Conservation (phyloP, 805 yeast genomes). For the Candida morakotiae region DNA sequence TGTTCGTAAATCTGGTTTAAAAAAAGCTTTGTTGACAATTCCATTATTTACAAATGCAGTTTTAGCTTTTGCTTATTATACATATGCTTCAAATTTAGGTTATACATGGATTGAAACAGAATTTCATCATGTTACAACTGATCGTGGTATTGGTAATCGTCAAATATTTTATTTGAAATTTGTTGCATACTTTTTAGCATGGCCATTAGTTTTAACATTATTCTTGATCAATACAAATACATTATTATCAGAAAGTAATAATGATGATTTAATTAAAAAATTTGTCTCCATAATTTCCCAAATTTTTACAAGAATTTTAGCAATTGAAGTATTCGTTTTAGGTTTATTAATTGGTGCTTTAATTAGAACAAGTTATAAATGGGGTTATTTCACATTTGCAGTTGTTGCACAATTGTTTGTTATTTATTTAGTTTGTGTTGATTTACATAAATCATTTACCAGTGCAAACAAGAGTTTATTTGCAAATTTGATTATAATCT, state of each 20-base stretch:
- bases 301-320: constrained; percentile 38
- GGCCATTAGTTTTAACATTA: constrained; percentile 41
- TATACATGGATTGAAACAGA: constrained; percentile 45
- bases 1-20: constrained; percentile 21
- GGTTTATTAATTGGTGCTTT: constrained; percentile 55
- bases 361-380: constrained; percentile 53
- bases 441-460: constrained; percentile 6
- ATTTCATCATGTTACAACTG: constrained; percentile 43
- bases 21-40: constrained; percentile 32
- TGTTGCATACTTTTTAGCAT: constrained; percentile 55
- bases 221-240: constrained; percentile 24
- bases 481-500: constrained; percentile 15
- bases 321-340: constrained; percentile 48
- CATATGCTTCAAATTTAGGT: constrained; percentile 58
- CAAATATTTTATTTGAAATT: constrained; percentile 55
- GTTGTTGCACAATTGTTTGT: constrained; percentile 40
- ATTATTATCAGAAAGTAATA: constrained; percentile 21
- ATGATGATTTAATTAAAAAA: constrained; percentile 22
- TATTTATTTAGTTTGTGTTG: constrained; percentile 23
- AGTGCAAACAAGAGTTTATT: neutral
- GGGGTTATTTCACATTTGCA: constrained; percentile 66
- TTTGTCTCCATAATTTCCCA: constrained; percentile 31
- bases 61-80: constrained; percentile 47
- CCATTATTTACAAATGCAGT: constrained; percentile 41
- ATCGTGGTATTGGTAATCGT: constrained; percentile 29